Conservation (phyloP, 129 eudicot genomes). For the Chrysanthemum seticuspe region DNA sequence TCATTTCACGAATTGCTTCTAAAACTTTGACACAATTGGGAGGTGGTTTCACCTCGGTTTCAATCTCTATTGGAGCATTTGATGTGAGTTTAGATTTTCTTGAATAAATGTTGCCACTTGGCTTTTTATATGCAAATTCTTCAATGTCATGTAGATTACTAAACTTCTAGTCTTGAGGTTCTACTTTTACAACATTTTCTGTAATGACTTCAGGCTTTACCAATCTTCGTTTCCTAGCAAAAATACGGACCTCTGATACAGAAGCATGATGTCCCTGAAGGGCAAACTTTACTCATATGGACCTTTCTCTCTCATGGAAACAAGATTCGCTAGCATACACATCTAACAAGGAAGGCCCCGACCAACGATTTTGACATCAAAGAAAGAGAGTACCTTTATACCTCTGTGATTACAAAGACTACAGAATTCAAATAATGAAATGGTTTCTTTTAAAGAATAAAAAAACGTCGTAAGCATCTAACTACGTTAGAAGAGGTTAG, state of each 20-base stretch:
- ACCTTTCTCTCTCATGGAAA: not conserved
- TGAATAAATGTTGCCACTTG: constrained; percentile 23
- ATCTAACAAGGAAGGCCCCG: not conserved
- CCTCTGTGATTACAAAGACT: too few species aligned
- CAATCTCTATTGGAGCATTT: not conserved
- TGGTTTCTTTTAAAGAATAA: too few species aligned
- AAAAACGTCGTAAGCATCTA: too few species aligned
- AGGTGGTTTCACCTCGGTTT: constrained; percentile 45
- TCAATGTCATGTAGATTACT: constrained; percentile 68
- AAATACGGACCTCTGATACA: constrained; percentile 38
- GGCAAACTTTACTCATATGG: too few species aligned
- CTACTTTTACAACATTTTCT: constrained; percentile 29
- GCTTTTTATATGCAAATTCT: constrained; percentile 61
- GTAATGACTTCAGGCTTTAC: constrained; percentile 34
- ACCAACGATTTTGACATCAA: too few species aligned
- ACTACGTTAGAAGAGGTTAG: too few species aligned
- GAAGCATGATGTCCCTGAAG: too few species aligned
- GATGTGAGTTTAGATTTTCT: constrained; percentile 19
- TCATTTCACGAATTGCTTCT: constrained; percentile 82
- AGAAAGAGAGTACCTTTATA: too few species aligned
- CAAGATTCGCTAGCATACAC: not conserved
- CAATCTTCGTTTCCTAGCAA: constrained; percentile 49
- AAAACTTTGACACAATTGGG: constrained; percentile 79
- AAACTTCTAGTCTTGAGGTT: constrained; percentile 34
- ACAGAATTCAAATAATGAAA: too few species aligned